Conservation (phyloP, 164 flowering plant genomes). For the Amborella trichopoda region DNA sequence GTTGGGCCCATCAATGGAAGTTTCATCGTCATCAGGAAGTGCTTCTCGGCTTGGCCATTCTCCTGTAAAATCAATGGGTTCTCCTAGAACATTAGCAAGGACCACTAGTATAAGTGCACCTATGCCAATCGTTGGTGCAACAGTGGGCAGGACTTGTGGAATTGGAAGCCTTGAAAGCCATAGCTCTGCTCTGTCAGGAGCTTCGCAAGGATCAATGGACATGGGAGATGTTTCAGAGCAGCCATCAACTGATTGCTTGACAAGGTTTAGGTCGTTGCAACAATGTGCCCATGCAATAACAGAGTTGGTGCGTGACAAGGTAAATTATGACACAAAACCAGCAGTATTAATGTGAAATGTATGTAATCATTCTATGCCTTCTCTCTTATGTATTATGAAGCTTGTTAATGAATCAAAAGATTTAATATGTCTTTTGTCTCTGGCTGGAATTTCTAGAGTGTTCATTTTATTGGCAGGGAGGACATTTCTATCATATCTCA, state of each 20-base stretch:
- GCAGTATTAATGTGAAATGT: background rate
- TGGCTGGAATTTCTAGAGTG: too few species aligned
- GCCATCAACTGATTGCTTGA: slow-evolving; percentile 53
- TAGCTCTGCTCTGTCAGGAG: slow-evolving; percentile 63
- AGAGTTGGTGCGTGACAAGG: slow-evolving; percentile 78
- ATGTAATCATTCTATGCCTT: background rate
- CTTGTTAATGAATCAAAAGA: background rate
- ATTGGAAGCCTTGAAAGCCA: slow-evolving; percentile 59
- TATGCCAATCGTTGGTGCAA: slow-evolving; percentile 51
- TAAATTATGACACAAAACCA: slow-evolving; percentile 9
- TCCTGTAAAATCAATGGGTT: slow-evolving; percentile 29
- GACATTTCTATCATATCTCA: too few species aligned
- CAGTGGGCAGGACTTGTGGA: slow-evolving; percentile 13
- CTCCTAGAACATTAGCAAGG: slow-evolving; percentile 19
- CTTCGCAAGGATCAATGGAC: slow-evolving; percentile 74
- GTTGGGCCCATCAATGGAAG: slow-evolving; percentile 59
- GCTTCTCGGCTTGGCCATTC: slow-evolving; percentile 31
- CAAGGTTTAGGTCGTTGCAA: slow-evolving; percentile 75
- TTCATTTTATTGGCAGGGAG: too few species aligned
- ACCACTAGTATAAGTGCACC: slow-evolving; percentile 36
- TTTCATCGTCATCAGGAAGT: slow-evolving; percentile 40
- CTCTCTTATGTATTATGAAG: background rate
- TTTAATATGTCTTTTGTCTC: too few species aligned
- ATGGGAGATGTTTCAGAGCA: slow-evolving; percentile 54
- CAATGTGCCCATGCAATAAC: slow-evolving; percentile 67